These are phyloP conservation scores for Orbilia brochopaga DNA, from an alignment of 2,329 filamentous ascomycete species.

Conservation along the genomic window DNA sequence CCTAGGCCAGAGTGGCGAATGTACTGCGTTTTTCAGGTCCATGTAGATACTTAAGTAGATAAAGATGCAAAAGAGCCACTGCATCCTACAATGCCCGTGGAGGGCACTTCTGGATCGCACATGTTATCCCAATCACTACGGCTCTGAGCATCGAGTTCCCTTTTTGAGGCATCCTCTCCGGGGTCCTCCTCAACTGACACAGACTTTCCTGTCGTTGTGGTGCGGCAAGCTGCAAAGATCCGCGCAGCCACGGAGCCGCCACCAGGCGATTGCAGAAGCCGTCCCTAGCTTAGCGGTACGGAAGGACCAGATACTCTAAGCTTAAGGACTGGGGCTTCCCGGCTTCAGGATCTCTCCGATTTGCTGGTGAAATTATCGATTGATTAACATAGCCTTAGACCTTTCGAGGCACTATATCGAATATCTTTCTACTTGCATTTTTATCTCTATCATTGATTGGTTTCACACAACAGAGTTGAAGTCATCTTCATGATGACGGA, in stretches of 20 bases:
- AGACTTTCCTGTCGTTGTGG: background rate
- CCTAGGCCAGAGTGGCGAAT: background rate
- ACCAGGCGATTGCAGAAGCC: background rate
- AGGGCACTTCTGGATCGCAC: background rate
- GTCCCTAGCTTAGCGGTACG: background rate
- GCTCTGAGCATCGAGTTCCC: background rate
- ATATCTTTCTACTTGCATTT: too few relatives aligned
- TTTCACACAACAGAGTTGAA: too few relatives aligned
- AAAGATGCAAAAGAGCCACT: background rate
- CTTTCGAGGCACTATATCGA: too few relatives aligned
- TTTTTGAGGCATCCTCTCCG: background rate
- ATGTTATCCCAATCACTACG: background rate
- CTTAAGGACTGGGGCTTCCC: background rate
- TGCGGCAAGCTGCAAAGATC: background rate
- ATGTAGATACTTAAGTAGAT: background rate
- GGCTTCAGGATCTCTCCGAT: background rate
- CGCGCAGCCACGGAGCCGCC: conserved; percentile 1
- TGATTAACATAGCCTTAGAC: background rate
- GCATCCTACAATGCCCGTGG: background rate
- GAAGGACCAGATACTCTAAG: conserved; percentile 7
- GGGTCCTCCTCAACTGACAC: background rate
- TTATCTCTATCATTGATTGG: too few relatives aligned
- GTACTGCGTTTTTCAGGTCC: too few relatives aligned
- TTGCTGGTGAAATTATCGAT: background rate
- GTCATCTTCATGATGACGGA: background rate